A percentile compares a stretch with the other conserved stretches of the same genome.
phyloP scores from a whole-genome alignment of 495 filamentous ascomycete genomes.

The Penicillium goetzii region DNA sequence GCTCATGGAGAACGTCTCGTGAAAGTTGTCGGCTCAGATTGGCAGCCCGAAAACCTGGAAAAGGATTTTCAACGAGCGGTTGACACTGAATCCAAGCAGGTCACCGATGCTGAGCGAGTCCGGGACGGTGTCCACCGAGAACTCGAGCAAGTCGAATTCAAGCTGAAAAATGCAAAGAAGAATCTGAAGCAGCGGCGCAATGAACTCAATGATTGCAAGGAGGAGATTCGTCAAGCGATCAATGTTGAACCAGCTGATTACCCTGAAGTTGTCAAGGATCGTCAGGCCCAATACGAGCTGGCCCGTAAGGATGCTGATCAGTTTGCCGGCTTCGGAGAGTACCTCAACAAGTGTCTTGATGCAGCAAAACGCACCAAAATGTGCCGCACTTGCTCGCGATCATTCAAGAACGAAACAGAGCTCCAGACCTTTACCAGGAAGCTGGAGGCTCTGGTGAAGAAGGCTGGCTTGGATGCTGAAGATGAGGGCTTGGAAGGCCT shows the following conservation, averaged over 20 bases:
- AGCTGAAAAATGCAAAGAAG: slow-evolving; percentile 65
- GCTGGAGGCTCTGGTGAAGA: slow-evolving; percentile 61
- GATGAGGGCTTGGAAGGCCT: slow-evolving; percentile 54
- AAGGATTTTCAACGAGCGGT: slow-evolving; percentile 68
- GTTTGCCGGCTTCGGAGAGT: slow-evolving; percentile 63
- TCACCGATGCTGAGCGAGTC: slow-evolving; percentile 64
- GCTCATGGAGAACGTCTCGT: slow-evolving; percentile 73
- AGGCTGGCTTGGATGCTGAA: slow-evolving; percentile 55
- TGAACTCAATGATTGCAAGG: slow-evolving; percentile 62
- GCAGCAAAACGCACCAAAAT: slow-evolving; percentile 61
- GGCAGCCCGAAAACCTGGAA: slow-evolving; percentile 73
- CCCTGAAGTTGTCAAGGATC: slow-evolving; percentile 51
- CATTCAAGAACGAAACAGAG: slow-evolving; percentile 62
- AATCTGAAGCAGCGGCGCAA: slow-evolving; percentile 64
- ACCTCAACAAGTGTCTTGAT: slow-evolving; percentile 63
- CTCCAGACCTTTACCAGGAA: slow-evolving; percentile 62
- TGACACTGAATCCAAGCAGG: slow-evolving; percentile 54
- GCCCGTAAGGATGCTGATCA: slow-evolving; percentile 66
- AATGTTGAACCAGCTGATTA: slow-evolving; percentile 59
- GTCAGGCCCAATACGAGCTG: slow-evolving; percentile 63
- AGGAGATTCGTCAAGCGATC: slow-evolving; percentile 53
- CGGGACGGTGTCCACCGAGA: slow-evolving; percentile 73
- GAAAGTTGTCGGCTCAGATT: slow-evolving; percentile 61
- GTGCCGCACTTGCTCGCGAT: slow-evolving; percentile 71
- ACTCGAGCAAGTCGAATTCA: slow-evolving; percentile 76